phyloP scores from a whole-genome alignment of 768 basidiomycete species.

The Rhizopogon rudus region DNA sequence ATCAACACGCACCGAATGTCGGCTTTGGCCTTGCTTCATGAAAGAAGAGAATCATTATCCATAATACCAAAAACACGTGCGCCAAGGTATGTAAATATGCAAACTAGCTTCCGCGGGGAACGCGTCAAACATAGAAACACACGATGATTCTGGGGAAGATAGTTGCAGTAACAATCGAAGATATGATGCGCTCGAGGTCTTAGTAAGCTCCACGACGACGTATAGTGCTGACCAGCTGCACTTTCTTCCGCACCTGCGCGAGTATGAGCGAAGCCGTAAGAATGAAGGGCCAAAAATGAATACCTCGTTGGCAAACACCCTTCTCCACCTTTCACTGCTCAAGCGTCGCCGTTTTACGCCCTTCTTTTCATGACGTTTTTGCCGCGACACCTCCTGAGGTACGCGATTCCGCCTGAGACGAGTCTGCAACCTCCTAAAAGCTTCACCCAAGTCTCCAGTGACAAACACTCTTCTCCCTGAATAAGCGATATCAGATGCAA shows the following conservation, averaged over 20 bases:
- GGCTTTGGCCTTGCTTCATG: background rate
- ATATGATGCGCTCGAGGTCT: slow-evolving; percentile 3
- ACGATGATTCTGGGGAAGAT: background rate
- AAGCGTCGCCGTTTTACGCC: slow-evolving; percentile 74
- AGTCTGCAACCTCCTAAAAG: slow-evolving; percentile 44
- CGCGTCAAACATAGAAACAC: background rate
- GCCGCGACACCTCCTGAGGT: slow-evolving; percentile 38
- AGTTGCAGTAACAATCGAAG: background rate
- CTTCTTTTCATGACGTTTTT: slow-evolving; percentile 75
- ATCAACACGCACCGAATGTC: background rate
- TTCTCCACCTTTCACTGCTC: slow-evolving; percentile 73
- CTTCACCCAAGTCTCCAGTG: slow-evolving; percentile 36
- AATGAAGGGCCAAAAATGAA: slow-evolving; percentile 18
- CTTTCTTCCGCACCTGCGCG: slow-evolving; percentile 76
- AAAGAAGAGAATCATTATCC: slow-evolving; percentile 1
- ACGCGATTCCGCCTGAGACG: slow-evolving; percentile 57
- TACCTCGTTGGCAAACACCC: slow-evolving; percentile 76
- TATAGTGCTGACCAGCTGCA: slow-evolving; percentile 74
- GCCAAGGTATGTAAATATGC: slow-evolving; percentile 1
- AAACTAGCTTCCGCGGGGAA: background rate
- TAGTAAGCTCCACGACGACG: slow-evolving; percentile 66
- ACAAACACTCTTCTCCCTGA: slow-evolving; percentile 62
- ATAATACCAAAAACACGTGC: background rate
- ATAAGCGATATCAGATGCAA: slow-evolving; percentile 5
- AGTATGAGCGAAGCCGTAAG: slow-evolving; percentile 11